phyloP scores from a whole-genome alignment of 805 yeast species.

The Lachancea thermotolerans region DNA sequence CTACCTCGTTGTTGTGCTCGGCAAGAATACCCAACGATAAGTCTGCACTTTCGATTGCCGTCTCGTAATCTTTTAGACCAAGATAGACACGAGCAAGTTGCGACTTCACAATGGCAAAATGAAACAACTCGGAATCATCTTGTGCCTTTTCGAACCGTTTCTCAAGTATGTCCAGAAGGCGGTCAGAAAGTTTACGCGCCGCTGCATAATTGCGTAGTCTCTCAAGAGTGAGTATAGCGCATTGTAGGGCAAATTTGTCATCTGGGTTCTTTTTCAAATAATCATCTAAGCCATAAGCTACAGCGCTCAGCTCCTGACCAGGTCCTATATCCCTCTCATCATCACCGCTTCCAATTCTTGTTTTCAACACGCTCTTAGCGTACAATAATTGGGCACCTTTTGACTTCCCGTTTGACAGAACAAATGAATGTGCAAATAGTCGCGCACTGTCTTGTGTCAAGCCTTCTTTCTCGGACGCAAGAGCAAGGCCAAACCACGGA shows the following conservation, averaged over 20 bases:
- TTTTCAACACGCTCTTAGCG: constrained; percentile 51
- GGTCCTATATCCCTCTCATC: constrained; percentile 51
- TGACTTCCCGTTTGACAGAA: constrained; percentile 66
- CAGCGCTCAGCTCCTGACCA: constrained; percentile 59
- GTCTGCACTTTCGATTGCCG: constrained; percentile 57
- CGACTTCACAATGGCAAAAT: constrained; percentile 54
- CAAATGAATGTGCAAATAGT: constrained; percentile 70
- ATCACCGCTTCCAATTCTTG: constrained; percentile 37
- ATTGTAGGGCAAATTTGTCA: constrained; percentile 50
- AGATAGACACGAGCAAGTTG: constrained; percentile 67
- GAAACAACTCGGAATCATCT: constrained; percentile 37
- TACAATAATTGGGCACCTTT: constrained; percentile 65
- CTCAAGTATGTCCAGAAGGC: constrained; percentile 47
- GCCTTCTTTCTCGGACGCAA: constrained; percentile 48
- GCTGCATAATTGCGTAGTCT: constrained; percentile 55
- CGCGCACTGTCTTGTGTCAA: constrained; percentile 44
- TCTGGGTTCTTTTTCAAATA: constrained; percentile 57
- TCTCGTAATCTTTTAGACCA: constrained; percentile 48
- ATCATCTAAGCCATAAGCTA: constrained; percentile 58
- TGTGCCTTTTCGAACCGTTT: constrained; percentile 50
- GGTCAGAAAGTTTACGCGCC: constrained; percentile 44
- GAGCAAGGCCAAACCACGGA: constrained; percentile 86
- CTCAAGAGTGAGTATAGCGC: constrained; percentile 56
- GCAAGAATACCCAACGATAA: constrained; percentile 44
- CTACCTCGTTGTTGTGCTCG: constrained; percentile 33